Conservation (phyloP, 1,284 basidiomycete species). For the Leccinum solheimii region DNA sequence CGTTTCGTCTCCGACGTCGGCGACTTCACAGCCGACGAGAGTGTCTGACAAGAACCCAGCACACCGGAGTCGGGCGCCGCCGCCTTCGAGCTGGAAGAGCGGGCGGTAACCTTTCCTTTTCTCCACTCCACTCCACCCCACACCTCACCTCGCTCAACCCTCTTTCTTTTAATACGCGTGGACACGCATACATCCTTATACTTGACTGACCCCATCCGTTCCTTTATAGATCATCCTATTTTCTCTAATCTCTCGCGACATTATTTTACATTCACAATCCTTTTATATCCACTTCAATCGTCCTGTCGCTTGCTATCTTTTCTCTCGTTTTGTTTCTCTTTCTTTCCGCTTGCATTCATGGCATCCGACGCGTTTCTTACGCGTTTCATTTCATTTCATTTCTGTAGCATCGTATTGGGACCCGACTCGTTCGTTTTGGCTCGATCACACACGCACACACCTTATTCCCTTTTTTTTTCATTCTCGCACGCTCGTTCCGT, state of each 20-base stretch:
- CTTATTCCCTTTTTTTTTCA: neutral
- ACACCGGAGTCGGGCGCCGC: slow-evolving; percentile 17
- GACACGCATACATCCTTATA: neutral
- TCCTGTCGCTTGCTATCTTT: neutral
- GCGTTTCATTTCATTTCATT: slow-evolving; percentile 1
- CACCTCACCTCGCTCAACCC: neutral
- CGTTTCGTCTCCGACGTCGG: slow-evolving; percentile 12
- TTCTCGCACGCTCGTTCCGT: neutral
- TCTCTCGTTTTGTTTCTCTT: neutral
- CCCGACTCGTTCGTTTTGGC: neutral
- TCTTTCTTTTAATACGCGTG: neutral
- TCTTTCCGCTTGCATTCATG: neutral
- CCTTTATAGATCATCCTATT: neutral
- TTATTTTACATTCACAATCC: neutral
- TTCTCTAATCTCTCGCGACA: neutral
- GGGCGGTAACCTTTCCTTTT: slow-evolving; percentile 13
- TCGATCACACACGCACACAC: neutral
- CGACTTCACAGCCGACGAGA: slow-evolving; percentile 12
- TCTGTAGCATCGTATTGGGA: neutral
- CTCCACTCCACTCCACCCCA: no score
- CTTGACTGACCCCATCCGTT: neutral
- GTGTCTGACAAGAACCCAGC: slow-evolving; percentile 14
- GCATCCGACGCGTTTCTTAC: neutral
- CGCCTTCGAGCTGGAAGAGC: slow-evolving; percentile 37
- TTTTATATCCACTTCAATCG: neutral